Percentiles rank a stretch among this genome's conserved stretches.
phyloP scores from a whole-genome alignment of 1,139 yeast species.

The Spencermartinsiella ligniputridi region DNA sequence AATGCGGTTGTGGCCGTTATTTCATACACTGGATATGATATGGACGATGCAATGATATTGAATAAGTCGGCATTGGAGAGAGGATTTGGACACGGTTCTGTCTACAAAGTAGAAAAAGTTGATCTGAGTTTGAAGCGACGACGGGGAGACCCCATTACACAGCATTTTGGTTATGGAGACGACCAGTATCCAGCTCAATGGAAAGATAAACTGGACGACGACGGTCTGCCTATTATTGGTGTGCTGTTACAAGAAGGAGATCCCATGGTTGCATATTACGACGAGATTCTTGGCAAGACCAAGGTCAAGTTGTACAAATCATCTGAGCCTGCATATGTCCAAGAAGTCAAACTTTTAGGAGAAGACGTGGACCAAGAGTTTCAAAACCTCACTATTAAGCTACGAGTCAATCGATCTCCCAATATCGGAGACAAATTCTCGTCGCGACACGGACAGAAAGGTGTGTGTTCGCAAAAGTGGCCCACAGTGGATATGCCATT shows the following conservation, averaged over 20 bases:
- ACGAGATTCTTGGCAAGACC: constrained; percentile 87
- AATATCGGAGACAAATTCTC: constrained; percentile 97
- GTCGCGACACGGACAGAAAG: constrained; percentile 98
- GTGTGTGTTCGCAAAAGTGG: constrained; percentile 99
- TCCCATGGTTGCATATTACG: constrained; percentile 89
- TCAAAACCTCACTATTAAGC: constrained; percentile 82
- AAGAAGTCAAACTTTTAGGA: constrained; percentile 88
- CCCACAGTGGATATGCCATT: constrained; percentile 97
- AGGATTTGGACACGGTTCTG: constrained; percentile 97
- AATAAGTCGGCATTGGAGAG: constrained; percentile 96
- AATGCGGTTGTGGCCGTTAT: constrained; percentile 99
- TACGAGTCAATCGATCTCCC: constrained; percentile 87
- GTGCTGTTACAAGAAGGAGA: constrained; percentile 89
- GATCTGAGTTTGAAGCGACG: constrained; percentile 75
- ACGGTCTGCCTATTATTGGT: constrained; percentile 92
- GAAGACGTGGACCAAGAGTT: constrained; percentile 75
- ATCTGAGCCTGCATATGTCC: constrained; percentile 89
- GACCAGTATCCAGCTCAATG: constrained; percentile 91
- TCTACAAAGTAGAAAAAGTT: constrained; percentile 88
- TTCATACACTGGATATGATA: constrained; percentile 98
- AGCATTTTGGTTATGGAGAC: constrained; percentile 89
- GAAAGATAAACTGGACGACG: constrained; percentile 83
- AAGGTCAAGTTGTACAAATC: constrained; percentile 91
- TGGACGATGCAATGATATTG: constrained; percentile 99
- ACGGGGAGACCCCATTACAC: constrained; percentile 92